Evolutionary conservation across 441 rosid genomes (phyloP).

Genomic region (Gossypium davidsonii): DNA sequence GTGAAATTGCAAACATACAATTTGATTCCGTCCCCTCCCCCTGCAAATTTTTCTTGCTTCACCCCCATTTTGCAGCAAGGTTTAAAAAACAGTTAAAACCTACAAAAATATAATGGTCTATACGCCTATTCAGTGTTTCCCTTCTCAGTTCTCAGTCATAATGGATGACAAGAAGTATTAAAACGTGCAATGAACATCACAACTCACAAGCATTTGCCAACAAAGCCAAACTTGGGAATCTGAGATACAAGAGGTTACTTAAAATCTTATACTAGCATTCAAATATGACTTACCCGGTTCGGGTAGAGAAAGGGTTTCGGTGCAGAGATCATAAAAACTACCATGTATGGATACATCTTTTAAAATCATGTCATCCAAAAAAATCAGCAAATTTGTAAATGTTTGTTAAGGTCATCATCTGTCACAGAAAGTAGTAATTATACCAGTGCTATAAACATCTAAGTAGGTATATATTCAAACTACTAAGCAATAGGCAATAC

Average conservation of each 20-base stretch:
- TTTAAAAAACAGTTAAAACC: no score
- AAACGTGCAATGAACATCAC: no score
- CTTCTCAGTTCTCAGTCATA: not conserved
- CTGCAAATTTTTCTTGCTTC: no score
- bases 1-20: no score
- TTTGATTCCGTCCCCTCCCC: no score
- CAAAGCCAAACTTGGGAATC: no score
- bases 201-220: no score
- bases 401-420: not conserved
- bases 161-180: not conserved
- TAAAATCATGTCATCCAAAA: slow-evolving; percentile 8
- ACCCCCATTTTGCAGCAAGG: no score
- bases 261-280: not conserved
- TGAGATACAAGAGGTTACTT: no score
- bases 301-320: not conserved
- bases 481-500: not conserved
- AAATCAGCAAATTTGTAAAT: slow-evolving; percentile 9
- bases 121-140: not conserved
- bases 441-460: not conserved
- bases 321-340: not conserved
- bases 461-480: not conserved
- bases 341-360: slow-evolving; percentile 12
- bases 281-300: not conserved
- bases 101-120: not conserved
- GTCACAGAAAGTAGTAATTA: not conserved